Conservation (phyloP, 805 yeast species). For the Millerozyma miso region DNA sequence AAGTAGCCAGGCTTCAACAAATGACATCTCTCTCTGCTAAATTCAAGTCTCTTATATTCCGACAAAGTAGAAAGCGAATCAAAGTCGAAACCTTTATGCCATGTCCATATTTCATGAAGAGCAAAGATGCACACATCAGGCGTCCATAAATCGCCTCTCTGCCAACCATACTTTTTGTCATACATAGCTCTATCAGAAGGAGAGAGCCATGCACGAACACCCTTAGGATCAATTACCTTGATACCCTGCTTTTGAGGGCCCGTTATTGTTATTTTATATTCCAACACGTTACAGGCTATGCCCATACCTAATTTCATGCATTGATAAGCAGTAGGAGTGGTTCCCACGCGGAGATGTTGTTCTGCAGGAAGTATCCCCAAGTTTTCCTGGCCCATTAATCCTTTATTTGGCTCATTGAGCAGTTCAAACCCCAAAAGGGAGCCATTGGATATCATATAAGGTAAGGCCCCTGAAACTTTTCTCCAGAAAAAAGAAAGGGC, state of each 20-base stretch:
- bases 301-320: conserved; percentile 79
- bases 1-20: conserved; percentile 29
- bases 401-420: conserved; percentile 80
- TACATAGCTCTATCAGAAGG: conserved; percentile 35
- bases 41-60: conserved; percentile 25
- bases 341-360: conserved; percentile 69
- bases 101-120: conserved; percentile 74
- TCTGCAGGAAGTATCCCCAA: conserved; percentile 50
- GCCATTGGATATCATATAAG: conserved; percentile 35
- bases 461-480: conserved; percentile 19
- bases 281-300: conserved; percentile 58
- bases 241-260: conserved; percentile 72
- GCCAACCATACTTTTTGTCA: conserved; percentile 70
- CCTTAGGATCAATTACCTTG: conserved; percentile 58
- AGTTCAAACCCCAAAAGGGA: conserved; percentile 77
- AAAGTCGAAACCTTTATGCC: conserved; percentile 20
- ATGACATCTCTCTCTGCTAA: conserved; percentile 17
- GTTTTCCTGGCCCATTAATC: conserved; percentile 62
- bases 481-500: conserved; percentile 44
- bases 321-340: conserved; percentile 80
- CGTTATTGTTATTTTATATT: conserved; percentile 62
- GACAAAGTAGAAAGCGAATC: conserved; percentile 15
- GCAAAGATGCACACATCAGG: conserved; percentile 80
- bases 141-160: conserved; percentile 59
- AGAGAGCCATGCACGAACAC: conserved; percentile 65